These are phyloP conservation scores for Apiotrichum sp. DNA, from an alignment of 1,284 basidiomycete species.

Conservation along the genomic window DNA sequence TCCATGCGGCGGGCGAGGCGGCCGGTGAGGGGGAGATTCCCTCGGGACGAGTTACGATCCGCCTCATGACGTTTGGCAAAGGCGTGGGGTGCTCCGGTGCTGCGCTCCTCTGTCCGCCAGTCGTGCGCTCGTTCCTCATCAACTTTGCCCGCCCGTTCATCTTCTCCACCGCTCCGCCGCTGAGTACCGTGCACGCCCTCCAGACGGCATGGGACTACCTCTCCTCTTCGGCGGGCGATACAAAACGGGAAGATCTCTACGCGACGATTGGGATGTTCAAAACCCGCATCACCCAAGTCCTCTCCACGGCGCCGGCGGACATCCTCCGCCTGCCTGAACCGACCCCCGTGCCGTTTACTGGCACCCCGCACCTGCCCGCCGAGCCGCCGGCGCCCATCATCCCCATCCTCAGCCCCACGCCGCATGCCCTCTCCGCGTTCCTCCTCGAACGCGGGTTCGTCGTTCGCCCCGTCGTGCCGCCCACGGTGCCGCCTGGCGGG, in stretches of 20 bases:
- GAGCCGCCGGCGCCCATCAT: constrained; percentile 61
- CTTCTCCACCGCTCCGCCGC: constrained; percentile 76
- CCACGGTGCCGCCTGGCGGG: constrained; percentile 43
- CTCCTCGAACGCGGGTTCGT: constrained; percentile 38
- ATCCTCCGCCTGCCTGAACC: constrained; percentile 28
- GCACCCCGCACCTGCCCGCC: constrained; percentile 12
- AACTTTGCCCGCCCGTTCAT: constrained; percentile 91
- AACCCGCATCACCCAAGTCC: constrained; percentile 15
- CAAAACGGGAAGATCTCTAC: constrained; percentile 13
- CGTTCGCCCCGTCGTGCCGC: constrained; percentile 44
- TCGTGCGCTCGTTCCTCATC: constrained; percentile 75
- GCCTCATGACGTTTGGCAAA: constrained; percentile 61
- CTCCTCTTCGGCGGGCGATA: constrained; percentile 59
- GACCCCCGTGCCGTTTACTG: constrained; percentile 21
- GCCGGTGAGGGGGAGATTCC: not conserved
- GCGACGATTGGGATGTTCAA: constrained; percentile 12
- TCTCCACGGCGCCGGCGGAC: not conserved
- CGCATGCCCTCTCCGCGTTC: constrained; percentile 49
- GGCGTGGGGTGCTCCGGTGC: constrained; percentile 70
- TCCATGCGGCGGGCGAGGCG: constrained; percentile 29
- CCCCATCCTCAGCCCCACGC: constrained; percentile 69
- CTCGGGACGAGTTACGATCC: constrained; percentile 43
- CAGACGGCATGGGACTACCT: constrained; percentile 74
- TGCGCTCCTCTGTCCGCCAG: constrained; percentile 64
- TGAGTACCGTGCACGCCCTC: constrained; percentile 66